Conservation (phyloP, 306 rosid genomes). For the Spatholobus suberectus region DNA sequence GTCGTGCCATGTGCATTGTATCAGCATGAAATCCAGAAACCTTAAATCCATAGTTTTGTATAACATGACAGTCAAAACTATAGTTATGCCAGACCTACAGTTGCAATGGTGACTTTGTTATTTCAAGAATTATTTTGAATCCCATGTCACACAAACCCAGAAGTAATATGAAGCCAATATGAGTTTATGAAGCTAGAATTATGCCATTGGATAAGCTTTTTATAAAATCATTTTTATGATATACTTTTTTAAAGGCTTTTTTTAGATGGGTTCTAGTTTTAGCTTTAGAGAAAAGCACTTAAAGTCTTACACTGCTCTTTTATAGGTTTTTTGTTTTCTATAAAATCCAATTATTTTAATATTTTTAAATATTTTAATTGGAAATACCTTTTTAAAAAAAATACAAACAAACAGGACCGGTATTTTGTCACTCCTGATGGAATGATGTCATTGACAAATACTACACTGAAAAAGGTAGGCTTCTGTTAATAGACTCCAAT, state of each 20-base stretch:
- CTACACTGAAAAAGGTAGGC: not conserved
- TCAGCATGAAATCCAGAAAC: slow-evolving; percentile 98
- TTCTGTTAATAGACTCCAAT: not conserved
- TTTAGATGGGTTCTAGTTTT: not conserved
- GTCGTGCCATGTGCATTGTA: slow-evolving; percentile 98
- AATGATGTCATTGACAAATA: slow-evolving; percentile 2
- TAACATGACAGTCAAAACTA: slow-evolving; percentile 92
- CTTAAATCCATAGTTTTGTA: slow-evolving; percentile 89
- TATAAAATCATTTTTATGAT: not conserved
- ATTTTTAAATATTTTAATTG: not conserved
- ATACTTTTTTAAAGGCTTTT: not conserved
- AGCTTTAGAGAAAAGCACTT: not conserved
- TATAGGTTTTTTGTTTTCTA: not conserved
- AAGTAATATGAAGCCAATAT: not conserved
- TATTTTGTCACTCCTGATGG: slow-evolving; percentile 22
- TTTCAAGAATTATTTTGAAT: slow-evolving; percentile 37
- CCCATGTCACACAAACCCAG: not conserved
- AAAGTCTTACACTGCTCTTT: not conserved
- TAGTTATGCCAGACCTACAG: slow-evolving; percentile 98
- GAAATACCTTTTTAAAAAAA: no score
- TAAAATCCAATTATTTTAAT: not conserved
- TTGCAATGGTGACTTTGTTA: slow-evolving; percentile 45
- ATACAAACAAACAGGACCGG: no score
- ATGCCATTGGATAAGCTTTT: not conserved
- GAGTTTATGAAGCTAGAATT: slow-evolving; percentile 23